Conservation (phyloP, 2,329 filamentous ascomycete genomes). For the Ophiostoma australiae region DNA sequence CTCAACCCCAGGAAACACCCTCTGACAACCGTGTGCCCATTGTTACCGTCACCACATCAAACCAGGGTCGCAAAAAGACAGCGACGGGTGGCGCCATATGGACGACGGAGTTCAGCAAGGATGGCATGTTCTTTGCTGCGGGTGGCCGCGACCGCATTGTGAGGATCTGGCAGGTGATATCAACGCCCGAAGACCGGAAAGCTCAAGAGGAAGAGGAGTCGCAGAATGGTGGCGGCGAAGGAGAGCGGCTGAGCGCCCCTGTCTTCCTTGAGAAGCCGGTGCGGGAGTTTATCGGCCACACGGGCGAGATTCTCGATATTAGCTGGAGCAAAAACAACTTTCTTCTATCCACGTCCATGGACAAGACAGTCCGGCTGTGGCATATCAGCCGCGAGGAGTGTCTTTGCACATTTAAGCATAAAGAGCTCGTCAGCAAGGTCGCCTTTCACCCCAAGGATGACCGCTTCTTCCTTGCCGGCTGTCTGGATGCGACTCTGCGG, state of each 20-base stretch:
- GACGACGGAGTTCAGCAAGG: constrained; percentile 87
- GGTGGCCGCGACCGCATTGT: constrained; percentile 84
- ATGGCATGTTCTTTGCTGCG: constrained; percentile 87
- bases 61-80: constrained; percentile 40
- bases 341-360: constrained; percentile 91
- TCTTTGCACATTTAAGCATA: constrained; percentile 89
- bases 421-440: constrained; percentile 91
- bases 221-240: constrained; percentile 42
- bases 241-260: constrained; percentile 73
- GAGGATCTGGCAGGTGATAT: constrained; percentile 82
- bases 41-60: constrained; percentile 32
- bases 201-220: constrained; percentile 67
- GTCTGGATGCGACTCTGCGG: constrained; percentile 78
- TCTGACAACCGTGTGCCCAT: constrained; percentile 29
- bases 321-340: constrained; percentile 99
- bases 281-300: constrained; percentile 77
- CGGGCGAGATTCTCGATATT: constrained; percentile 78
- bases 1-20: constrained; percentile 38
- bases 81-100: constrained; percentile 66
- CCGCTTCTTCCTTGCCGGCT: constrained; percentile 92
- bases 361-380: constrained; percentile 94
- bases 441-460: constrained; percentile 93
- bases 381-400: constrained; percentile 81
- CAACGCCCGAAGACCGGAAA: constrained; percentile 71
- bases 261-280: constrained; percentile 79